phyloP scores from a whole-genome alignment of 106 monocot genomes.

The Hemerocallis citrina region DNA sequence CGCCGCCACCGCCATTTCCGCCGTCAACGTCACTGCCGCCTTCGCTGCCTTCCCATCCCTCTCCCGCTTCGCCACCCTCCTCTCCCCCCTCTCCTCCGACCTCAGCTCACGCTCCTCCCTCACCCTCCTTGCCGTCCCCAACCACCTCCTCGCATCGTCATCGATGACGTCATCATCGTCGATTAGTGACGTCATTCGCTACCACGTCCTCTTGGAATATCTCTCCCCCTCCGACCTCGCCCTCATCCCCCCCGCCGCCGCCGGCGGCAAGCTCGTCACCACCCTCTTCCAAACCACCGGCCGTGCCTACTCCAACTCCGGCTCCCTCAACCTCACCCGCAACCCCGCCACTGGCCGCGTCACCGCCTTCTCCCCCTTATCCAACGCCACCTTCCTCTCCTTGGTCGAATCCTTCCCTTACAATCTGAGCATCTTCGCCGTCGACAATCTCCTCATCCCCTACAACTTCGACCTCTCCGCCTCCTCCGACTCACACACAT shows the following conservation, averaged over 20 bases:
- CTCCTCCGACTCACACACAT: constrained; percentile 60
- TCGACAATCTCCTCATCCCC: constrained; percentile 52
- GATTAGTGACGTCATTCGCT: constrained; percentile 77
- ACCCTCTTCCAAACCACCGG: constrained; percentile 96
- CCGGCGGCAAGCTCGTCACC: constrained; percentile 72
- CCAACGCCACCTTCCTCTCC: constrained; percentile 61
- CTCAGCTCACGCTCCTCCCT: constrained; percentile 34
- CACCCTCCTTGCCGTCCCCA: constrained; percentile 47
- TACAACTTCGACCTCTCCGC: constrained; percentile 10
- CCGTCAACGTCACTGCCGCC: constrained; percentile 32
- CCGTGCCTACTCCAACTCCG: constrained; percentile 66
- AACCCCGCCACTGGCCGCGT: constrained; percentile 16
- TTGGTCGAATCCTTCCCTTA: constrained; percentile 55
- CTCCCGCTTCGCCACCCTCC: constrained; percentile 36
- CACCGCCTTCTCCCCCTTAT: constrained; percentile 40
- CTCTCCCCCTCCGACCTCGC: constrained; percentile 72
- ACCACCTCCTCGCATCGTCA: constrained; percentile 29
- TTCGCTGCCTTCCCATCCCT: constrained; percentile 35
- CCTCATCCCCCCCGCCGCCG: constrained; percentile 46
- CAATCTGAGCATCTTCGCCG: constrained; percentile 72
- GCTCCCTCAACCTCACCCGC: constrained; percentile 74
- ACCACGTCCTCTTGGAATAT: constrained; percentile 87
- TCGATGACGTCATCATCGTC: constrained; percentile 41
- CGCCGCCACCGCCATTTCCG: constrained; percentile 13
- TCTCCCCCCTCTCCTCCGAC: constrained; percentile 24